phyloP scores from a whole-genome alignment of 2,329 filamentous ascomycete genomes.

The Fusarium sacchari region DNA sequence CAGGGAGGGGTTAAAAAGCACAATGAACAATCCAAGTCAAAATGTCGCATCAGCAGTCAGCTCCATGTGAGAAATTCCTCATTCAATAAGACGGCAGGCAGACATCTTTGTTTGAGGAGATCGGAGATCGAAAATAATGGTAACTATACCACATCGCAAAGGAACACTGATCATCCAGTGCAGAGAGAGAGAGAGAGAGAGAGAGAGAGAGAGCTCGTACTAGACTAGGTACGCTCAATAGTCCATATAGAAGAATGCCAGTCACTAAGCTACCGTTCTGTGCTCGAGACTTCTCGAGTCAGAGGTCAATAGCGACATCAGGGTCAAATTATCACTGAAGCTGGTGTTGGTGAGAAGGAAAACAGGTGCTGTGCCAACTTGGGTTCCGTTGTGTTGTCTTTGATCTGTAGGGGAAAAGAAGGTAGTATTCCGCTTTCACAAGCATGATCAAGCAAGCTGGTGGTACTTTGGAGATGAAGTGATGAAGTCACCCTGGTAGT shows the following conservation, averaged over 20 bases:
- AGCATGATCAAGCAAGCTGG: neutral
- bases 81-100: neutral
- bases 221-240: neutral
- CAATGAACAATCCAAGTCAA: neutral
- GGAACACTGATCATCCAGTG: neutral
- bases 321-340: neutral
- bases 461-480: neutral
- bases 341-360: neutral
- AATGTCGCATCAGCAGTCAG: neutral
- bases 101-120: neutral
- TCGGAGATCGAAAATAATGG: neutral
- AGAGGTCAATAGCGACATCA: neutral
- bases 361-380: neutral
- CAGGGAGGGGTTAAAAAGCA: constrained; percentile 21
- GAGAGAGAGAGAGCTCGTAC: neutral
- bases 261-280: neutral
- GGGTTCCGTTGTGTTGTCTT: neutral
- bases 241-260: neutral
- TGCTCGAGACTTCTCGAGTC: constrained; percentile 17
- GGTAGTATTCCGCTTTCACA: neutral
- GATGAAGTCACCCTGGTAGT: constrained; percentile 26
- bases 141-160: constrained; percentile 10
- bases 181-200: neutral
- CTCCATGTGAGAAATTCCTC: neutral
- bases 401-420: neutral